phyloP scores from a whole-genome alignment of 2,329 filamentous ascomycete genomes.

The Chrysoporthe cubensis region DNA sequence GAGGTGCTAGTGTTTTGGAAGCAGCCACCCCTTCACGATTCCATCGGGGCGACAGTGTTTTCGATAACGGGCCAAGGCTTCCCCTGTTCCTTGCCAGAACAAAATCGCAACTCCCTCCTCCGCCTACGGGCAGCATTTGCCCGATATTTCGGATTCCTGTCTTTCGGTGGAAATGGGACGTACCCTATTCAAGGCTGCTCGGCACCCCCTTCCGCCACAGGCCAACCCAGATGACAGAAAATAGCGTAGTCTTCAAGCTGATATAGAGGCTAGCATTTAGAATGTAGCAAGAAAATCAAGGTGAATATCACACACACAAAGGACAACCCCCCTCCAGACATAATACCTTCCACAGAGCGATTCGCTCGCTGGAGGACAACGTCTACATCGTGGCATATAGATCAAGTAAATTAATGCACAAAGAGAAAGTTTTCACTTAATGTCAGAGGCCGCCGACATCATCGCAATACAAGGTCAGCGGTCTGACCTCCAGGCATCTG shows the following conservation, averaged over 20 bases:
- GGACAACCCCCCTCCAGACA: no score
- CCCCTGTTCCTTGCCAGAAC: neutral
- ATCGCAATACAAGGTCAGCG: neutral
- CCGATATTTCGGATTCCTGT: conserved; percentile 8
- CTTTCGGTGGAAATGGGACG: neutral
- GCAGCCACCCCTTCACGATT: conserved; percentile 13
- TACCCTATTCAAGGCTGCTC: neutral
- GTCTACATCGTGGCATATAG: neutral
- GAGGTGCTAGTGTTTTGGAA: conserved; percentile 17
- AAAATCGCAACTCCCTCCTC: neutral
- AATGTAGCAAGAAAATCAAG: neutral
- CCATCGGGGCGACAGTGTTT: neutral
- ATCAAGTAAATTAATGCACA: neutral
- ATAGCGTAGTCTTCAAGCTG: neutral
- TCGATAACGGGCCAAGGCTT: neutral
- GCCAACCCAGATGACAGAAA: neutral
- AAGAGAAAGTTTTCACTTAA: neutral
- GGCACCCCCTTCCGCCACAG: neutral
- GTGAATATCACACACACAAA: no score
- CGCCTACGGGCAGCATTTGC: conserved; percentile 24
- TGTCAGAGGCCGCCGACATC: neutral
- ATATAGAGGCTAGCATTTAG: neutral
- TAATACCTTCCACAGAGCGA: no score
- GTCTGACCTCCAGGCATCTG: neutral
- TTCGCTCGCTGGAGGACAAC: neutral